phyloP scores from a whole-genome alignment of 2,329 filamentous ascomycete species.

The Stromatinia cepivora region DNA sequence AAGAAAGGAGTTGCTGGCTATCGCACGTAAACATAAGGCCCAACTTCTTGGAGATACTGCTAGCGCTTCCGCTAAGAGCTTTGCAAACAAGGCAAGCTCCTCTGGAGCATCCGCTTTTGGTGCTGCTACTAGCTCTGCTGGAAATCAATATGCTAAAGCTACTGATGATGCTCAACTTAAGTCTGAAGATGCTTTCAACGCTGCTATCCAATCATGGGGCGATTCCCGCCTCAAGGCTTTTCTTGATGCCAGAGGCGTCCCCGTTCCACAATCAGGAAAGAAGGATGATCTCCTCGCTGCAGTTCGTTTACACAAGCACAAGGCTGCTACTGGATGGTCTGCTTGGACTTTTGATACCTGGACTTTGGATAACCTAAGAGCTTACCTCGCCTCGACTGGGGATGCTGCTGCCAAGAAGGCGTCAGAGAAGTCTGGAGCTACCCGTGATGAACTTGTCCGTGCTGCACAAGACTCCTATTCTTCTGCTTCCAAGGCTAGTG shows the following conservation, averaged over 20 bases:
- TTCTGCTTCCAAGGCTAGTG: constrained; percentile 59
- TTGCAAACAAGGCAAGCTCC: constrained; percentile 67
- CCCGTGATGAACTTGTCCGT: constrained; percentile 71
- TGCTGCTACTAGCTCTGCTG: constrained; percentile 72
- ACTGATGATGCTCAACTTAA: constrained; percentile 67
- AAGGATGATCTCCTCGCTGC: constrained; percentile 71
- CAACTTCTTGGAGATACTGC: constrained; percentile 65
- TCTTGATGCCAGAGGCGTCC: constrained; percentile 73
- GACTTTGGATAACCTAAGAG: constrained; percentile 67
- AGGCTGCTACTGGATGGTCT: constrained; percentile 65
- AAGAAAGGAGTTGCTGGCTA: constrained; percentile 79
- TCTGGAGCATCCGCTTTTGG: constrained; percentile 64
- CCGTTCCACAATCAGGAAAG: constrained; percentile 70
- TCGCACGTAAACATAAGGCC: constrained; percentile 84
- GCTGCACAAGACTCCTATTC: constrained; percentile 62
- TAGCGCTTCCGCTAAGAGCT: constrained; percentile 61
- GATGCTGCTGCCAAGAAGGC: constrained; percentile 58
- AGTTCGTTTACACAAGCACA: constrained; percentile 72
- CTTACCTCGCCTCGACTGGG: constrained; percentile 54
- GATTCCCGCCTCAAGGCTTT: constrained; percentile 75
- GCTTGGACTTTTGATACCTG: constrained; percentile 81
- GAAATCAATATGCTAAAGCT: constrained; percentile 74
- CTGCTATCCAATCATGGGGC: constrained; percentile 64
- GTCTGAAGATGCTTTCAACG: constrained; percentile 66
- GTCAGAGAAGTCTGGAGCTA: constrained; percentile 62